Conservation (phyloP, 139 green algal species). For the Picochlorum costavermella region DNA sequence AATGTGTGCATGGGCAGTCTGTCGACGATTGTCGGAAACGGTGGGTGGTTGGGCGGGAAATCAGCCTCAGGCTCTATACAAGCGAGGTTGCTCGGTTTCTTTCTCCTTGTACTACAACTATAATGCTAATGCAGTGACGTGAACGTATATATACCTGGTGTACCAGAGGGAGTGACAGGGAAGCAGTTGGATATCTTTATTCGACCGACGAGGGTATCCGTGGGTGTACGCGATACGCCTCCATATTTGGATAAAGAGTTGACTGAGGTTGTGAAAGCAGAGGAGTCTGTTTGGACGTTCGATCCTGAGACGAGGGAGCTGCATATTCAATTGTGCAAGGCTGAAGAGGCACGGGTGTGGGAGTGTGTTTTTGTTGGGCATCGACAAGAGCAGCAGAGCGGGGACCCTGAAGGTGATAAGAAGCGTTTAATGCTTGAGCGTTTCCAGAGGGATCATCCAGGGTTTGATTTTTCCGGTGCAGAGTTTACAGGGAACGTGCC, state of each 20-base stretch:
- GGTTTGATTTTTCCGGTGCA: constrained; percentile 89
- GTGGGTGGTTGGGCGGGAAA: too few species aligned
- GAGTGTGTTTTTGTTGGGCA: constrained; percentile 58
- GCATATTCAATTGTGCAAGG: constrained; percentile 64
- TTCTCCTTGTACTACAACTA: too few species aligned
- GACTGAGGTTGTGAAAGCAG: constrained; percentile 44
- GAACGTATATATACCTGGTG: constrained; percentile 64
- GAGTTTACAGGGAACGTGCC: constrained; percentile 68
- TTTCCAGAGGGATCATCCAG: constrained; percentile 87
- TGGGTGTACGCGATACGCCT: constrained; percentile 68
- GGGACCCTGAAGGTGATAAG: constrained; percentile 46
- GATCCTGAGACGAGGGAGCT: constrained; percentile 30
- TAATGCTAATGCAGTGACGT: constrained; percentile 40
- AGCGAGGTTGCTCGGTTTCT: too few species aligned
- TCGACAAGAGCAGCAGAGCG: constrained; percentile 41
- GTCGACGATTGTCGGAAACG: too few species aligned
- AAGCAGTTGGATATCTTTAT: constrained; percentile 67
- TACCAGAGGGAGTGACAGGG: constrained; percentile 55
- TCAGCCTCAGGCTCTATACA: too few species aligned
- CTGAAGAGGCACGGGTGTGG: constrained; percentile 67
- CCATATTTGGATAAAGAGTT: constrained; percentile 77
- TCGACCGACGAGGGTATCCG: constrained; percentile 33
- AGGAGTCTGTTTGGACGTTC: constrained; percentile 80
- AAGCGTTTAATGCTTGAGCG: constrained; percentile 84
- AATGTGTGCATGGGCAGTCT: too few species aligned